Conservation (phyloP, 148 eudicot genomes). For the Rheum nobile region DNA sequence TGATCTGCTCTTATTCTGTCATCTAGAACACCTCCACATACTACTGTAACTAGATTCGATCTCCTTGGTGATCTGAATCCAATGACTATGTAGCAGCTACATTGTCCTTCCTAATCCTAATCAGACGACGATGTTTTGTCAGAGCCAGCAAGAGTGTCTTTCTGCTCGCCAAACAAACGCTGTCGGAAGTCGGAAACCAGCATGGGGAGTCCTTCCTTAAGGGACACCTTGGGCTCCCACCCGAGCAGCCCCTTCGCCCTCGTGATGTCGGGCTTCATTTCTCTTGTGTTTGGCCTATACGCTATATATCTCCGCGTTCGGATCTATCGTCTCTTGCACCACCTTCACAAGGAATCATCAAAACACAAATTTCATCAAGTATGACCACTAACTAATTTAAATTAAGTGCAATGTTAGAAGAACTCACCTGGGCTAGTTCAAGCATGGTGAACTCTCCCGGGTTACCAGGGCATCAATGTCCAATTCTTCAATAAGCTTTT, state of each 20-base stretch:
- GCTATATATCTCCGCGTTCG: conserved; percentile 83
- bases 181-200: conserved; percentile 88
- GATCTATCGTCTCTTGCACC: conserved; percentile 93
- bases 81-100: not conserved
- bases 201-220: conserved; percentile 80
- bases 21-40: not conserved
- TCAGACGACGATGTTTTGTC: not conserved
- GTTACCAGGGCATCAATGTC: too few species aligned
- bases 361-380: not conserved
- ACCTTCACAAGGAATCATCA: conserved; percentile 28
- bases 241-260: conserved; percentile 83
- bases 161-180: conserved; percentile 38
- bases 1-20: not conserved
- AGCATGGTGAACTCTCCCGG: conserved; percentile 99
- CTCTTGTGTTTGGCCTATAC: conserved; percentile 91
- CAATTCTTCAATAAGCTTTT: too few species aligned
- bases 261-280: conserved; percentile 80
- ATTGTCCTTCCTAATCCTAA: not conserved
- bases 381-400: too few species aligned
- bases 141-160: not conserved
- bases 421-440: conserved; percentile 75
- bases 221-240: conserved; percentile 91
- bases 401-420: not conserved
- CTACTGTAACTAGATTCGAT: not conserved
- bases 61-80: not conserved